Evolutionary conservation across 768 basidiomycete genomes (phyloP).

Genomic region (Rhodocollybia butyracea): DNA sequence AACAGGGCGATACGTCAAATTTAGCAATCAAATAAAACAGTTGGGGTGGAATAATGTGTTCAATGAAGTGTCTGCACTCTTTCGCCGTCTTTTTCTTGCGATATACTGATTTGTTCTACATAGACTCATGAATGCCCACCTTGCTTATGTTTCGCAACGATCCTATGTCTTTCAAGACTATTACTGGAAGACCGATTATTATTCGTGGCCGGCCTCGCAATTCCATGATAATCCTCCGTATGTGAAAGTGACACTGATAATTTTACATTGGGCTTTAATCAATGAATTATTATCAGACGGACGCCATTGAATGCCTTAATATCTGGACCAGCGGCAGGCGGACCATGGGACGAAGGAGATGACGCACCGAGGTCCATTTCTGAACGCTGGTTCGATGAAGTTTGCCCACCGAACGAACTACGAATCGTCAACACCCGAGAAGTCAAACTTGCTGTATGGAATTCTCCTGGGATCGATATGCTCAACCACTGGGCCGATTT

Average conservation of each 20-base stretch:
- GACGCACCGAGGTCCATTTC: constrained; percentile 42
- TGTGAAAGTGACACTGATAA: too few species aligned
- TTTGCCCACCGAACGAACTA: constrained; percentile 39
- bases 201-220: constrained; percentile 31
- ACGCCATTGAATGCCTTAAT: constrained; percentile 41
- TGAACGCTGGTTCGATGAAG: constrained; percentile 37
- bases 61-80: constrained; percentile 42
- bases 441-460: constrained; percentile 32
- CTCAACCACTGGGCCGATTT: constrained; percentile 37
- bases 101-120: background rate
- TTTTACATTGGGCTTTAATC: too few species aligned
- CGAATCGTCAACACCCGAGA: constrained; percentile 34
- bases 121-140: constrained; percentile 48
- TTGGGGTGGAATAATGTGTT: constrained; percentile 53
- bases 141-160: constrained; percentile 45
- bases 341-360: constrained; percentile 36
- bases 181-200: constrained; percentile 38
- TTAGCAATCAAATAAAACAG: constrained; percentile 35
- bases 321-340: constrained; percentile 42
- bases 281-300: too few species aligned
- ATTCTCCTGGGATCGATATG: constrained; percentile 28
- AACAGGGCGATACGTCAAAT: constrained; percentile 48
- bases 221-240: constrained; percentile 15
- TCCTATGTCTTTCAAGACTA: constrained; percentile 49
- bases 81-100: background rate